These are phyloP conservation scores for Pleodorina starrii DNA, from an alignment of 139 green algal genomes.

Conservation along the genomic window DNA sequence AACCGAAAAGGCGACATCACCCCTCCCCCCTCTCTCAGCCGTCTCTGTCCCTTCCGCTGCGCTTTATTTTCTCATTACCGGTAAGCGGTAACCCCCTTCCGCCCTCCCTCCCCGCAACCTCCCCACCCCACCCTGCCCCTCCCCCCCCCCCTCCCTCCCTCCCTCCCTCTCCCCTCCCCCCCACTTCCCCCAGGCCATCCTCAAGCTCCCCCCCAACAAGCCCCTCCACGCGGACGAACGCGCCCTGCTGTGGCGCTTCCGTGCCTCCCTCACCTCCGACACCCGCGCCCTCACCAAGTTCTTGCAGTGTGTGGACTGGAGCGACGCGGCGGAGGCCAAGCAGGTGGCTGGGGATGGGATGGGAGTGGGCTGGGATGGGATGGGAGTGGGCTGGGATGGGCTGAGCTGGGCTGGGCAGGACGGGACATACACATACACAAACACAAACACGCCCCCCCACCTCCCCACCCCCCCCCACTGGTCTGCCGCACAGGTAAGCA, in stretches of 20 bases:
- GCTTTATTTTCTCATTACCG: too few relatives aligned
- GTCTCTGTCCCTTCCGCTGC: too few relatives aligned
- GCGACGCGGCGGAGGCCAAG: conserved; percentile 84
- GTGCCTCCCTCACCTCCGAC: conserved; percentile 84
- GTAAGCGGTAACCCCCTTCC: too few relatives aligned
- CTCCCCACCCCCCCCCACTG: too few relatives aligned
- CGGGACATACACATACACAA: too few relatives aligned
- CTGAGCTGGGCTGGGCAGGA: too few relatives aligned
- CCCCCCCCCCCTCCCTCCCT: neutral
- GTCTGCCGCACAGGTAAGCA: too few relatives aligned
- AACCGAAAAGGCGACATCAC: neutral
- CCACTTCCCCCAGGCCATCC: conserved; percentile 24
- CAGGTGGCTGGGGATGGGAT: conserved; percentile 52
- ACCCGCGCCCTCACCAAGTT: conserved; percentile 90
- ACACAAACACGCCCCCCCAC: too few relatives aligned
- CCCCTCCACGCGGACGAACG: conserved; percentile 74
- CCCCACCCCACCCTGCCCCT: neutral
- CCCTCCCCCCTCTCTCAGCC: neutral
- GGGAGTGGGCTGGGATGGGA: too few relatives aligned
- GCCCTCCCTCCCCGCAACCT: neutral
- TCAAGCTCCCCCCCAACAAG: conserved; percentile 76
- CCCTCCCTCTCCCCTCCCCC: neutral
- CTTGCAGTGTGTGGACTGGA: conserved; percentile 90
- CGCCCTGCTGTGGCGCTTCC: conserved; percentile 92
- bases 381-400: too few relatives aligned